phyloP scores from a whole-genome alignment of 305 asterid genomes.

The Solanum hybrid region DNA sequence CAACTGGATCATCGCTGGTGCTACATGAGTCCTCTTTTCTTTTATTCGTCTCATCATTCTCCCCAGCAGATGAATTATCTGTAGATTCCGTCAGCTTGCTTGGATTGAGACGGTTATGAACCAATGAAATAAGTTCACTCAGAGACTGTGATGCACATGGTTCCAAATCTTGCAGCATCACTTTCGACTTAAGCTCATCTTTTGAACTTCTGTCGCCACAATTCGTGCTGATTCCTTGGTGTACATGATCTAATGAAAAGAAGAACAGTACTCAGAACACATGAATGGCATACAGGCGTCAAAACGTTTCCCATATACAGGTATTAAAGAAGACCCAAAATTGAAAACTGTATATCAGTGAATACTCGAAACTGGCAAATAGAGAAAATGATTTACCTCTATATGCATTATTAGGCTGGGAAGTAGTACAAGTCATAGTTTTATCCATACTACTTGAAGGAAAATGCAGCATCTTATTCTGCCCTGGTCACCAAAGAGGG shows the following conservation, averaged over 20 bases:
- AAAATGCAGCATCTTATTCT: conserved; percentile 60
- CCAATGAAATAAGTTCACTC: conserved; percentile 60
- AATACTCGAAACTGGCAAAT: neutral
- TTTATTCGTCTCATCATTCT: conserved; percentile 25
- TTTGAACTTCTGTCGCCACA: conserved; percentile 22
- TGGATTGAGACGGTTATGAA: conserved; percentile 48
- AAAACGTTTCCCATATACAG: conserved; percentile 7
- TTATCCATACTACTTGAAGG: conserved; percentile 28
- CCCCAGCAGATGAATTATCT: conserved; percentile 22
- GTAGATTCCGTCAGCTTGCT: conserved; percentile 28
- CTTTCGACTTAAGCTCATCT: conserved; percentile 25
- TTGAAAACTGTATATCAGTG: neutral
- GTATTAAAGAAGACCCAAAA: neutral
- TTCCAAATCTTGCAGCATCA: conserved; percentile 48
- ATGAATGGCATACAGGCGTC: conserved; percentile 4
- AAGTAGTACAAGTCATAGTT: conserved; percentile 20
- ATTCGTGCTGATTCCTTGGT: conserved; percentile 21
- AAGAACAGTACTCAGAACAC: conserved; percentile 13
- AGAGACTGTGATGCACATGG: conserved; percentile 50
- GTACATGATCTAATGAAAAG: conserved; percentile 22
- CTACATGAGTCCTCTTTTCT: conserved; percentile 22
- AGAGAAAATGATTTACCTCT: conserved; percentile 14
- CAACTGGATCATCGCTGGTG: conserved; percentile 66
- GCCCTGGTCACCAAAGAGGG: conserved; percentile 44
- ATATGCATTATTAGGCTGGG: conserved; percentile 23